Percentiles rank a stretch among this genome's conserved stretches.
These are phyloP conservation scores for Termitomyces sp. DNA, from an alignment of 768 basidiomycete species.

Conservation along the genomic window DNA sequence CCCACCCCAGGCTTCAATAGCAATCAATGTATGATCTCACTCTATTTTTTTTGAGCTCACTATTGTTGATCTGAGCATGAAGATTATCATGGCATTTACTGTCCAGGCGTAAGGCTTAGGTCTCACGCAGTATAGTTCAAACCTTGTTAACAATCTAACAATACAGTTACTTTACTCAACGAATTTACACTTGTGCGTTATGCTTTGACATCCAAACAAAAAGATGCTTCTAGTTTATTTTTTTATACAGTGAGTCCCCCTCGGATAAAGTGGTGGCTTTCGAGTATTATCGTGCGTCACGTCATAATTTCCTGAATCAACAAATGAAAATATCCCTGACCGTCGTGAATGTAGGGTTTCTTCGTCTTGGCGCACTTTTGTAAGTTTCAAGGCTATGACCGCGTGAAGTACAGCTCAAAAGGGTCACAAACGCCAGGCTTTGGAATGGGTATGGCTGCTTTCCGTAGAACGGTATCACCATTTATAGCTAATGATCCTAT, in stretches of 20 bases:
- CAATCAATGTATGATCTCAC: conserved; percentile 27
- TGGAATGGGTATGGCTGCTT: conserved; percentile 29
- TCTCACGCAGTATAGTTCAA: background rate
- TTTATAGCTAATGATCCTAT: background rate
- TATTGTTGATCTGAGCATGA: background rate
- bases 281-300: conserved; percentile 27
- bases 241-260: conserved; percentile 28
- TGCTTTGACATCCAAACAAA: background rate
- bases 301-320: background rate
- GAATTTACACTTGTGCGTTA: conserved; percentile 32
- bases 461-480: background rate
- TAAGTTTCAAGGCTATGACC: conserved; percentile 17
- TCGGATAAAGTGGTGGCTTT: conserved; percentile 30
- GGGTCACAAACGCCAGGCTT: conserved; percentile 23
- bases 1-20: conserved; percentile 28
- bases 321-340: background rate
- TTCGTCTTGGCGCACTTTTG: conserved; percentile 36
- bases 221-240: background rate
- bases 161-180: conserved; percentile 33
- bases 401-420: background rate
- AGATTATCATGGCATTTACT: conserved; percentile 37
- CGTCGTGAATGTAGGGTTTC: conserved; percentile 16
- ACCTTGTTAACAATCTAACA: background rate
- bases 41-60: background rate
- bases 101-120: conserved; percentile 32